Evolutionary conservation across 176 grass and related monocot species (phyloP).

Genomic region (Oryza glumipatula): DNA sequence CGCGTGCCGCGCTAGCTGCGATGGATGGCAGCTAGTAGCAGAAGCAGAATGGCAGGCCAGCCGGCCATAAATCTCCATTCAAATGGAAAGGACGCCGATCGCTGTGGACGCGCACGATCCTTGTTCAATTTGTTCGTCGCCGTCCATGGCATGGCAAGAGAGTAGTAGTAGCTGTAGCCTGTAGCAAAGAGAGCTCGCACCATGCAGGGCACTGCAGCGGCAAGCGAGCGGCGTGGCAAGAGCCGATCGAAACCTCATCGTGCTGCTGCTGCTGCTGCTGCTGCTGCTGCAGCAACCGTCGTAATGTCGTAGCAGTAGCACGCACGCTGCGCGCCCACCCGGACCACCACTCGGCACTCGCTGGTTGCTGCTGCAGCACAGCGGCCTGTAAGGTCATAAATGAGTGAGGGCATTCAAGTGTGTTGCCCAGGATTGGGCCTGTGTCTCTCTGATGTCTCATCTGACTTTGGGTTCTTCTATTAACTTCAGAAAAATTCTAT

Average conservation of each 20-base stretch:
- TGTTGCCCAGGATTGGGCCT: not conserved
- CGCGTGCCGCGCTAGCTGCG: not conserved
- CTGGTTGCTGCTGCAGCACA: not conserved
- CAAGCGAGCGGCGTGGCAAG: not conserved
- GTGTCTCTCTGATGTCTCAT: not conserved
- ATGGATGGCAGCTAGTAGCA: not conserved
- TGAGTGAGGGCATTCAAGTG: not conserved
- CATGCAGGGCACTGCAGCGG: not conserved
- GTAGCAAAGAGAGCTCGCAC: too few species aligned
- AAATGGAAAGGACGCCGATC: not conserved
- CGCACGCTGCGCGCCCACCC: not conserved
- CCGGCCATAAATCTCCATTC: conserved; percentile 12
- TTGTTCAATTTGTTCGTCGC: not conserved
- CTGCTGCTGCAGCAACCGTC: not conserved
- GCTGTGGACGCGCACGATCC: not conserved
- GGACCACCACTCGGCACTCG: too few species aligned
- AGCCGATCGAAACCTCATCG: not conserved
- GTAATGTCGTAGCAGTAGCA: too few species aligned
- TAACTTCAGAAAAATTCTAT: not conserved
- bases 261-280: not conserved
- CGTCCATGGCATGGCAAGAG: not conserved
- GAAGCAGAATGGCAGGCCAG: not conserved
- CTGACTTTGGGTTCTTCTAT: not conserved
- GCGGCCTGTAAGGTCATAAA: not conserved
- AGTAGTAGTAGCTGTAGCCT: too few species aligned